Evolutionary conservation across 805 yeast genomes (phyloP).

Genomic region (Yamadazyma philogaea): DNA sequence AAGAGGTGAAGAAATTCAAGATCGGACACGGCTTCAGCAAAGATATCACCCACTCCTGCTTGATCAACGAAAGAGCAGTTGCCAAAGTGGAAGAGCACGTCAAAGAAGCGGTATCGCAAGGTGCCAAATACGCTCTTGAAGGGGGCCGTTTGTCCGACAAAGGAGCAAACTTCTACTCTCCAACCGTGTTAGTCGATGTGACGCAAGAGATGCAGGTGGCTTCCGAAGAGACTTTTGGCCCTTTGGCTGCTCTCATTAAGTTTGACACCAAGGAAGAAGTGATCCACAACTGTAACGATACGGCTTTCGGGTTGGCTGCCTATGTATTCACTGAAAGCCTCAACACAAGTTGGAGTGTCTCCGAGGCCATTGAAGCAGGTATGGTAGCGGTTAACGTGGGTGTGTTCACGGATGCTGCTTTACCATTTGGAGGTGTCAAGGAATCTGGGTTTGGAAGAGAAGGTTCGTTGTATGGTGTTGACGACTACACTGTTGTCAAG

Average conservation of each 20-base stretch:
- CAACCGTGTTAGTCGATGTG: conserved; percentile 52
- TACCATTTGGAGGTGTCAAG: conserved; percentile 77
- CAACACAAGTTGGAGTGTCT: conserved; percentile 48
- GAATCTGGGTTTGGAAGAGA: conserved; percentile 80
- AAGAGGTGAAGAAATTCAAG: conserved; percentile 44
- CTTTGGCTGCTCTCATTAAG: conserved; percentile 55
- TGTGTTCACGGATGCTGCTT: conserved; percentile 53
- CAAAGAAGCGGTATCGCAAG: conserved; percentile 51
- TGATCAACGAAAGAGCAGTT: conserved; percentile 51
- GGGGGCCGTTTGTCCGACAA: conserved; percentile 53
- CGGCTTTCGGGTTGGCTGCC: conserved; percentile 57
- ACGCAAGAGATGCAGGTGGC: conserved; percentile 49
- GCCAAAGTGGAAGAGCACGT: conserved; percentile 53
- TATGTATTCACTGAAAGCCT: conserved; percentile 54
- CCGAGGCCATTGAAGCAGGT: conserved; percentile 60
- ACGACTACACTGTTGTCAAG: conserved; percentile 64
- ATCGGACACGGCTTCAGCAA: conserved; percentile 57
- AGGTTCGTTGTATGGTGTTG: conserved; percentile 72
- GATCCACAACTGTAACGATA: conserved; percentile 50
- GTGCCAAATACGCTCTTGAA: conserved; percentile 48
- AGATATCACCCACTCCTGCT: conserved; percentile 53
- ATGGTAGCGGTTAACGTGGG: conserved; percentile 65
- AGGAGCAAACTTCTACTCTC: conserved; percentile 53
- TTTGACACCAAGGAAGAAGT: conserved; percentile 56
- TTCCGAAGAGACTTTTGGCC: conserved; percentile 64